Evolutionary conservation across 495 filamentous ascomycete genomes (phyloP), one percentile per base, ranked within the genome.

Genomic region (Opeltia flavorubescens): DNA sequence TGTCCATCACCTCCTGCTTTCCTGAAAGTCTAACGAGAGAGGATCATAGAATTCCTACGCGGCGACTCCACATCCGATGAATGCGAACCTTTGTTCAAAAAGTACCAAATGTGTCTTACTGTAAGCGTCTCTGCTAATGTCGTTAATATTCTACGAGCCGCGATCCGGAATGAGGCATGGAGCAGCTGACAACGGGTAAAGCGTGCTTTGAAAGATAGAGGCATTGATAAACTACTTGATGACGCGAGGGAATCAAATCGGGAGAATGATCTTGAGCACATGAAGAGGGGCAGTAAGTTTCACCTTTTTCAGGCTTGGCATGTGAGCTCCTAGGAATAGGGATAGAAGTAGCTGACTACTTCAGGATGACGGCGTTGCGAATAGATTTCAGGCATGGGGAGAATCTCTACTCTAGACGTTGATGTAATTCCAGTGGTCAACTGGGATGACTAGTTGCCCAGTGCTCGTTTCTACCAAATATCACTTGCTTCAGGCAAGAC

Each of bases 221-320:
- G 88, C 49, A 89, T 95, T 57, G 85, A 94, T 59, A 74, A 75
- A 45, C 82, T 94, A 71, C 62, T 95, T 13, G 84, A 85, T 5
- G 88, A 94, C 53, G 88, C 86, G 5, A 70, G 84, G 33, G 83
- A 86, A 57, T 79, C 81, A 53, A 85, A 79, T 56, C 82, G 74
- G 49, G 88, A 94, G 50, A 86, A 80, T 46, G 86, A 94, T 59
- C 68, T 76, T 15, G 71, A 82, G 51, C 74, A 84, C 54, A 69
- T 89, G 61, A 76, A 73, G 52, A 72, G 66, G 47, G 71, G 69
- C 54, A 66, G 62, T 54, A 35, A 51, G 30, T 49, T 39, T 21
- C 28, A 31, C 24, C 42, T 54, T 25, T 4, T 12, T 8, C 18
- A 23, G 21, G 20, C 25, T 5, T 5, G 38, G 18, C 4, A 4